These are phyloP conservation scores for Microstegium vimineum DNA, from an alignment of 176 grass and related monocot species.

Conservation along the genomic window DNA sequence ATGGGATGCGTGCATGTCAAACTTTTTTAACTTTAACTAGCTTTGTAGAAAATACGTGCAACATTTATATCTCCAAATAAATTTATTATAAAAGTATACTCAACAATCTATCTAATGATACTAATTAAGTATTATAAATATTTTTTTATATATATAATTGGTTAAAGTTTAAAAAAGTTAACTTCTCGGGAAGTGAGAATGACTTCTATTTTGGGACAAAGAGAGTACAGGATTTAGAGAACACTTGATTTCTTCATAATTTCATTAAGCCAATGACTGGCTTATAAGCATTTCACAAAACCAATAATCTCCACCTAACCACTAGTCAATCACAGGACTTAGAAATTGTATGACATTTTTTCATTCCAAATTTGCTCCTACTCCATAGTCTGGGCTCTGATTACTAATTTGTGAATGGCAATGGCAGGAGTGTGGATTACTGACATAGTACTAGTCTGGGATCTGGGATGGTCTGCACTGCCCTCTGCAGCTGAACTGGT, in stretches of 20 bases:
- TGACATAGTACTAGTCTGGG: background rate
- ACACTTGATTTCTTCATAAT: background rate
- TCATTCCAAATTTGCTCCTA: background rate
- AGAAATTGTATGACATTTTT: background rate
- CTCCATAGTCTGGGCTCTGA: background rate
- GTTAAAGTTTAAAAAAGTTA: too few species aligned
- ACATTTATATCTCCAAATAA: too few species aligned
- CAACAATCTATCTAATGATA: too few species aligned
- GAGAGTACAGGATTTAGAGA: background rate
- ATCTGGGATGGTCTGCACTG: background rate
- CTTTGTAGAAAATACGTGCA: too few species aligned
- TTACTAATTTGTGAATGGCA: background rate
- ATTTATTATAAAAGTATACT: too few species aligned
- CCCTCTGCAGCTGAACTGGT: background rate
- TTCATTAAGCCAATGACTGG: background rate
- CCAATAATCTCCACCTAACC: background rate
- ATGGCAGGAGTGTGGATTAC: background rate
- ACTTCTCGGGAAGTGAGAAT: too few species aligned
- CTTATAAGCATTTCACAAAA: background rate
- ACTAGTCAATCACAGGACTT: background rate
- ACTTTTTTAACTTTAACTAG: too few species aligned
- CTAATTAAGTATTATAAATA: too few species aligned
- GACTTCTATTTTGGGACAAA: too few species aligned
- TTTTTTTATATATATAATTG: too few species aligned
- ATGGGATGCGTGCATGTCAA: too few species aligned